phyloP scores from a whole-genome alignment of 306 rosid species.

The Dryas octopetala region DNA sequence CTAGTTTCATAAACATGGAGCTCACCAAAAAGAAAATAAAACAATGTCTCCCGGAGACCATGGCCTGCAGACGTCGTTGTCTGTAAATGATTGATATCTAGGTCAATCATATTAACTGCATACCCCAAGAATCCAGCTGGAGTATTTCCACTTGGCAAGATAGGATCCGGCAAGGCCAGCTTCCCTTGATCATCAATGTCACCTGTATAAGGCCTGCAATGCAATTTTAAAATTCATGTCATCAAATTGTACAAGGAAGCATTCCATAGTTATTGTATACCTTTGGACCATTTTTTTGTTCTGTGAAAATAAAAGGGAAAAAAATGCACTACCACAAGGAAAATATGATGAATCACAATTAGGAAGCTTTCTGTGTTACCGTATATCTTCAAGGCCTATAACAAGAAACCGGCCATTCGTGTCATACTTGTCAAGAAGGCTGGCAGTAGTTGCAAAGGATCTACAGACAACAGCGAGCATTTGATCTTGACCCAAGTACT shows the following conservation, averaged over 20 bases:
- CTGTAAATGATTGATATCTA: conserved; percentile 34
- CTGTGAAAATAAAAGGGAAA: background rate
- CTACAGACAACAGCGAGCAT: conserved; percentile 58
- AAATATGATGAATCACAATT: background rate
- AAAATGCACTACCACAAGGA: background rate
- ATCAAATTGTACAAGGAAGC: background rate
- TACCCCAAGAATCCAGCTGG: conserved; percentile 58
- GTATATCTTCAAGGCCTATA: conserved; percentile 50
- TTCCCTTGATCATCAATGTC: conserved; percentile 39
- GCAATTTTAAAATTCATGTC: background rate
- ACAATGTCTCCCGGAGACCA: conserved; percentile 60
- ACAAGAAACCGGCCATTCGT: conserved; percentile 42
- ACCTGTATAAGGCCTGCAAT: conserved; percentile 48
- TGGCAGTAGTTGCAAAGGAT: conserved; percentile 40
- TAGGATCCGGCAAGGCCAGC: conserved; percentile 42
- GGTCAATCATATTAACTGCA: conserved; percentile 65
- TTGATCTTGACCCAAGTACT: conserved; percentile 59
- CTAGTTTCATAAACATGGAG: conserved; percentile 59
- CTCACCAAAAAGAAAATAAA: conserved; percentile 49
- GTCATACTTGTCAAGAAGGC: conserved; percentile 41
- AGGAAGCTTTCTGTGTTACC: conserved; percentile 32
- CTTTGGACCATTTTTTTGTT: background rate
- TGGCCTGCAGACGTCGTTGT: conserved; percentile 40
- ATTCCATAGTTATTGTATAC: background rate
- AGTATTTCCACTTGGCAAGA: conserved; percentile 25